Evolutionary conservation across 1,284 basidiomycete species (phyloP).

Genomic region (Anthracocystis walkeri): DNA sequence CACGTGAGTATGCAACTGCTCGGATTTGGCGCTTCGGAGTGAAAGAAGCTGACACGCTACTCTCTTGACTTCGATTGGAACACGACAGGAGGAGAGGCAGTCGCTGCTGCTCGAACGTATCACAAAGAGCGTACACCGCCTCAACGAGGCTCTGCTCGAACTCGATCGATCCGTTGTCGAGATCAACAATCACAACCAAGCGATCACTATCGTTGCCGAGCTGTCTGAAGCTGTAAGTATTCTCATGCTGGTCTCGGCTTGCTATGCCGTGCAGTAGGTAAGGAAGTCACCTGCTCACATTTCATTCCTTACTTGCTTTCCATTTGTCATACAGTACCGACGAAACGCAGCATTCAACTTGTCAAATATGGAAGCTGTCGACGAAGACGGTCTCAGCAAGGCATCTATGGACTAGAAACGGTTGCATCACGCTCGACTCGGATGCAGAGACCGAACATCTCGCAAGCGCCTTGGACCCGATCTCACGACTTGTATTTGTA

Average conservation of each 20-base stretch:
- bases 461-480: not conserved
- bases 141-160: conserved; percentile 72
- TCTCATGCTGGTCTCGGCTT: not conserved
- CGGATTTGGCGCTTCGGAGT: too few species aligned
- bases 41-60: conserved; percentile 1
- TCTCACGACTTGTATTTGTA: conserved; percentile 7
- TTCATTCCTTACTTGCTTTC: not conserved
- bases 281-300: not conserved
- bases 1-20: conserved; percentile 30
- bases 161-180: conserved; percentile 79
- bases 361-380: conserved; percentile 56
- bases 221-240: conserved; percentile 64
- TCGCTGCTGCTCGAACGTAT: conserved; percentile 88
- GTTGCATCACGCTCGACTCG: not conserved
- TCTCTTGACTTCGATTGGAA: not conserved
- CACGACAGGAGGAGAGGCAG: conserved; percentile 83
- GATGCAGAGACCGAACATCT: not conserved
- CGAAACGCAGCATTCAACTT: conserved; percentile 67
- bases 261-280: not conserved
- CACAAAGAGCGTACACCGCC: conserved; percentile 84
- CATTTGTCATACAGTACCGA: conserved; percentile 46
- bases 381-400: conserved; percentile 30
- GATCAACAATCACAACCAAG: conserved; percentile 67
- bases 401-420: conserved; percentile 4
- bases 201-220: conserved; percentile 63